These are phyloP conservation scores for Podaxis rugospora DNA, from an alignment of 768 basidiomycete genomes.

Conservation along the genomic window DNA sequence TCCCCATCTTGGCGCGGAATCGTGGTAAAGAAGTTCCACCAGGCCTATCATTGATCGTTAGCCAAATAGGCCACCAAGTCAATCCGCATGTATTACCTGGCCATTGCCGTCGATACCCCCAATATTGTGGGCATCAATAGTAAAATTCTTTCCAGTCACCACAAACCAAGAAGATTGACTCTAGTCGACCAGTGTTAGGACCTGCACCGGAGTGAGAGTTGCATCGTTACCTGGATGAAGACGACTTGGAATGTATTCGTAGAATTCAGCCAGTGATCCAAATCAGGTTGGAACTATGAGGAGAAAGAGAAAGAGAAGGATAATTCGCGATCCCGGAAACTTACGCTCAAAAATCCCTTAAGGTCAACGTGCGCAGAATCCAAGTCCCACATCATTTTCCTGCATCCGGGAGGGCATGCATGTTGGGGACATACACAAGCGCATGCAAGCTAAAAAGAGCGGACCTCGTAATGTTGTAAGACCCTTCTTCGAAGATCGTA, in stretches of 20 bases:
- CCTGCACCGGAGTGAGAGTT: neutral
- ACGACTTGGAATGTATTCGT: constrained; percentile 57
- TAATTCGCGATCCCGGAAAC: constrained; percentile 6
- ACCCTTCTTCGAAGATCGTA: constrained; percentile 38
- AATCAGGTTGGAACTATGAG: constrained; percentile 45
- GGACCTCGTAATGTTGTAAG: constrained; percentile 50
- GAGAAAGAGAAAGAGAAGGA: neutral
- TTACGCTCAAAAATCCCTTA: constrained; percentile 40
- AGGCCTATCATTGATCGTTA: constrained; percentile 28
- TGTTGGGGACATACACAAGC: neutral
- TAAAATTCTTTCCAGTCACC: constrained; percentile 51
- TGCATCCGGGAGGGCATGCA: constrained; percentile 13
- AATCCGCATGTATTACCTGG: constrained; percentile 28
- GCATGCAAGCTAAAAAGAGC: neutral
- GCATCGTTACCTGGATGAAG: constrained; percentile 48
- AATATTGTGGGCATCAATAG: constrained; percentile 48
- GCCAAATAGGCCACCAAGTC: neutral
- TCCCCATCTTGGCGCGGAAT: constrained; percentile 47
- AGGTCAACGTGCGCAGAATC: constrained; percentile 38
- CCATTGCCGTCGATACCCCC: constrained; percentile 61
- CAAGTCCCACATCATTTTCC: constrained; percentile 54
- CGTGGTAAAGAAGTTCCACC: constrained; percentile 51
- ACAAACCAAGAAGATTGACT: constrained; percentile 65
- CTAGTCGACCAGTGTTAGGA: constrained; percentile 20
- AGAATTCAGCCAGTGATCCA: constrained; percentile 52